Percentiles rank a stretch among this genome's conserved stretches.
phyloP scores from a whole-genome alignment of 495 filamentous ascomycete genomes.

The Penicillium roqueforti region DNA sequence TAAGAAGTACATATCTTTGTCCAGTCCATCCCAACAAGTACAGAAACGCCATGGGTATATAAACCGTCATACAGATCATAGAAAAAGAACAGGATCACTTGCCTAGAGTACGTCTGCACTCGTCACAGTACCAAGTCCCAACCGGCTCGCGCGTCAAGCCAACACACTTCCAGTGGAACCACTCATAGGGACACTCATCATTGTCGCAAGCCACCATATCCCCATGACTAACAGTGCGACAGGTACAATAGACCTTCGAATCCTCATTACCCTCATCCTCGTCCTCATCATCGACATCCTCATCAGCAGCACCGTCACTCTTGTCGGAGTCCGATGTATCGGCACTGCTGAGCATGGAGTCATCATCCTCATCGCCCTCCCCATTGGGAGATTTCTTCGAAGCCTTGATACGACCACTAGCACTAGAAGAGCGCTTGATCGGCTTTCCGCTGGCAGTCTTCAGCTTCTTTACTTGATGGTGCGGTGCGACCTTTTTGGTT shows the following conservation, averaged over 20 bases:
- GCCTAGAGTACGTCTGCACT: constrained; percentile 63
- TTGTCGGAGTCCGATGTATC: constrained; percentile 49
- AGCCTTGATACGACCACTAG: constrained; percentile 36
- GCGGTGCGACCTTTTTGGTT: constrained; percentile 65
- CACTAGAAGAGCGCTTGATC: constrained; percentile 50
- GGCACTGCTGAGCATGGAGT: constrained; percentile 51
- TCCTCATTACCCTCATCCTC: constrained; percentile 86
- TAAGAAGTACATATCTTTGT: background rate
- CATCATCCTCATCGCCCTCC: constrained; percentile 64
- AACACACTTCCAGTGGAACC: constrained; percentile 98
- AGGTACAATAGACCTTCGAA: constrained; percentile 86
- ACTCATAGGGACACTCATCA: constrained; percentile 84
- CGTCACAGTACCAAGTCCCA: constrained; percentile 89
- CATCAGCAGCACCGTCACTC: constrained; percentile 39
- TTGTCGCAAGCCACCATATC: constrained; percentile 99
- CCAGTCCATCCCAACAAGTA: background rate
- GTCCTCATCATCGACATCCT: constrained; percentile 63
- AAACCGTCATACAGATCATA: constrained; percentile 10
- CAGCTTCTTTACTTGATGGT: constrained; percentile 56
- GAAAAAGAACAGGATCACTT: constrained; percentile 26
- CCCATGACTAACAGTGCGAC: constrained; percentile 87
- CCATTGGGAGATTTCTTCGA: constrained; percentile 59
- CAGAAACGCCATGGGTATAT: constrained; percentile 23
- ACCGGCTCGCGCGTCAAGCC: constrained; percentile 82
- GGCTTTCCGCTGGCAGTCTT: constrained; percentile 50